Conservation (phyloP, 352 stramenopile species). For the Pythium myriotylum region DNA sequence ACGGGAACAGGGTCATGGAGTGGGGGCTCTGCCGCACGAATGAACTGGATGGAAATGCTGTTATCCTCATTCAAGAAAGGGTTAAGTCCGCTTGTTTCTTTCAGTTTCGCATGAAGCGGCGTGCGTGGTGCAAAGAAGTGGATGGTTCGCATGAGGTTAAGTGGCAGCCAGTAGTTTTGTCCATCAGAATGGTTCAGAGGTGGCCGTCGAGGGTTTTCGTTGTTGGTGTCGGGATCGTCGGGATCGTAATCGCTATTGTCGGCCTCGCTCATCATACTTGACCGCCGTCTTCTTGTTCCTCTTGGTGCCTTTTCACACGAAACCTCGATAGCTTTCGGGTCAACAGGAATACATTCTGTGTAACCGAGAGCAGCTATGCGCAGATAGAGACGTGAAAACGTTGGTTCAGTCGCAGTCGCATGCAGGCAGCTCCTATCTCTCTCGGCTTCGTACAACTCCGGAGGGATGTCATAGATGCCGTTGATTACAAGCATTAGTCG, state of each 20-base stretch:
- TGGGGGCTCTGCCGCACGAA: slow-evolving; percentile 73
- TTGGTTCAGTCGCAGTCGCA: background rate
- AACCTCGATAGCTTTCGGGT: slow-evolving; percentile 53
- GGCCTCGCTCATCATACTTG: slow-evolving; percentile 30
- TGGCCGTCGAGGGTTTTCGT: slow-evolving; percentile 25
- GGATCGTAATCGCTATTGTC: slow-evolving; percentile 18
- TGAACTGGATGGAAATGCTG: slow-evolving; percentile 75
- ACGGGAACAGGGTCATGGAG: slow-evolving; percentile 49
- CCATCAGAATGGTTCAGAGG: background rate
- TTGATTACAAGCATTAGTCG: slow-evolving; percentile 77
- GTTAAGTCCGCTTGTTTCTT: slow-evolving; percentile 71
- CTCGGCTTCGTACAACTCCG: slow-evolving; percentile 74
- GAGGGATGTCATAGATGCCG: slow-evolving; percentile 81
- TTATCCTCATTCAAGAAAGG: slow-evolving; percentile 71
- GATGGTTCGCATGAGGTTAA: slow-evolving; percentile 77
- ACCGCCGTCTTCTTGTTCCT: slow-evolving; percentile 39
- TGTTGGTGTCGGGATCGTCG: slow-evolving; percentile 31
- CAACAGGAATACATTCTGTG: slow-evolving; percentile 75
- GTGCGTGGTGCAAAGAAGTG: slow-evolving; percentile 79
- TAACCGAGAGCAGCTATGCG: slow-evolving; percentile 74
- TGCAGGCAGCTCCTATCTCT: slow-evolving; percentile 11
- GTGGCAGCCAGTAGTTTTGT: slow-evolving; percentile 73
- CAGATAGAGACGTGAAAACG: slow-evolving; percentile 59
- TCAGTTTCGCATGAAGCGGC: slow-evolving; percentile 70
- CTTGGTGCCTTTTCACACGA: slow-evolving; percentile 49